Conservation (phyloP, 305 asterid species). For the Solanum hybrid region DNA sequence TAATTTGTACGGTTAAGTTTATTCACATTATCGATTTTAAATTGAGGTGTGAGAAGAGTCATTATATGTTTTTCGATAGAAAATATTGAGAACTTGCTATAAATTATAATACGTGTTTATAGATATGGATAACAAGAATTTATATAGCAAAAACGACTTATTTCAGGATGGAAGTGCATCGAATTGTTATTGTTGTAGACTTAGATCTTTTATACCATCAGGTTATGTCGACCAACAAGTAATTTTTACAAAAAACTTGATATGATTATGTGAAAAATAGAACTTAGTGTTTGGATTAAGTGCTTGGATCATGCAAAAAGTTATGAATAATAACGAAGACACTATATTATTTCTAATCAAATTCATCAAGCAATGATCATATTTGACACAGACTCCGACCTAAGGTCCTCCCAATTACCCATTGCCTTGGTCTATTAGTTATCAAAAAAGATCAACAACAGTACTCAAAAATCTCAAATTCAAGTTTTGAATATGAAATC, state of each 20-base stretch:
- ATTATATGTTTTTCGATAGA: neutral
- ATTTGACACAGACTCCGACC: neutral
- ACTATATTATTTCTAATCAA: neutral
- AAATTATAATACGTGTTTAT: neutral
- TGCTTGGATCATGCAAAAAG: neutral
- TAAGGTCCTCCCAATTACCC: neutral
- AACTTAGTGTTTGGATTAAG: neutral
- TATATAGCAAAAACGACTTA: neutral
- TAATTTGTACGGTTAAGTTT: neutral
- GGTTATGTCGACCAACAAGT: neutral
- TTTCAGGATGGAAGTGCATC: neutral
- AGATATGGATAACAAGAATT: neutral
- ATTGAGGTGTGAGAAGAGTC: neutral
- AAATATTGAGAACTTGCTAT: rapidly evolving
- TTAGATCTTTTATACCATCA: neutral
- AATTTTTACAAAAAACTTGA: too few species aligned
- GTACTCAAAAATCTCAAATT: too few species aligned
- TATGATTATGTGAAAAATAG: neutral
- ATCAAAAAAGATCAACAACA: too few species aligned
- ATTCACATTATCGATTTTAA: neutral
- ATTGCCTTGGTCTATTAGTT: neutral
- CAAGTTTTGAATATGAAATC: too few species aligned
- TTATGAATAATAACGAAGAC: neutral
- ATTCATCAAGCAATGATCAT: neutral
- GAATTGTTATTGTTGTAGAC: neutral